Evolutionary conservation across 2,329 filamentous ascomycete species (phyloP), one percentile per base, ranked within the genome.

Genomic region (Alternaria brassicicola): DNA sequence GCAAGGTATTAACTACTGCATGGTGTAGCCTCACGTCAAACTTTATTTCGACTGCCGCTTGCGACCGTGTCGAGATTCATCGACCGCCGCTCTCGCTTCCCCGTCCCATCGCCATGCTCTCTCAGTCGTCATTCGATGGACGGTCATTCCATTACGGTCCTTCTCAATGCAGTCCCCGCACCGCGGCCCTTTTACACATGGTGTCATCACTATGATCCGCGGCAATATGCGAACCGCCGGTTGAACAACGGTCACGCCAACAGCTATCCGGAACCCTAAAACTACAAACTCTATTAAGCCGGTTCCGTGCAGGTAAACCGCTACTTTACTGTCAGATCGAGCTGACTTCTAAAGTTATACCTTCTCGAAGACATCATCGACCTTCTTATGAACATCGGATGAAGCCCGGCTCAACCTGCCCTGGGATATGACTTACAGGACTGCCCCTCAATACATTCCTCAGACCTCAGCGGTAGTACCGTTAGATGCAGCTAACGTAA

Each of bases 41-140:
- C 52, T 33, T 21, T 55, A 55, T 43, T 55, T 13, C 21, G 26
- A 36, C 52, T 35, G 45, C 52, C 36, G 42, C 25, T 41, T 28
- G 28, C 41, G 15, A 28, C 17, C 38, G 52, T 45, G 46, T 55
- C 52, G 50, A 55, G 52, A 46, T 43, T 39, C 35, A 50, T 38
- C 21, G 21, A 21, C 23, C 38, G 46, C 36, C 41, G 17, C 39
- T 26, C 28, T 26, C 33, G 28, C 52, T 49, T 26, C 52, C 23
- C 35, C 19, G 23, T 39, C 17, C 12, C 12, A 2, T 55, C 17
- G 28, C 45, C 28, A 26, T n/a, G 10, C 42, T 25, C n/a, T 17
- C 25, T 28, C n/a, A 12, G 46, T 36, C 30, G 23, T 36, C 21
- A 23, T 35, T 49, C 15, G 43, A 46, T 15, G 15, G 30, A 21